Percentiles rank a stretch among this genome's conserved stretches.
Conservation (phyloP, 306 rosid genomes). For the Geum urbanum region DNA sequence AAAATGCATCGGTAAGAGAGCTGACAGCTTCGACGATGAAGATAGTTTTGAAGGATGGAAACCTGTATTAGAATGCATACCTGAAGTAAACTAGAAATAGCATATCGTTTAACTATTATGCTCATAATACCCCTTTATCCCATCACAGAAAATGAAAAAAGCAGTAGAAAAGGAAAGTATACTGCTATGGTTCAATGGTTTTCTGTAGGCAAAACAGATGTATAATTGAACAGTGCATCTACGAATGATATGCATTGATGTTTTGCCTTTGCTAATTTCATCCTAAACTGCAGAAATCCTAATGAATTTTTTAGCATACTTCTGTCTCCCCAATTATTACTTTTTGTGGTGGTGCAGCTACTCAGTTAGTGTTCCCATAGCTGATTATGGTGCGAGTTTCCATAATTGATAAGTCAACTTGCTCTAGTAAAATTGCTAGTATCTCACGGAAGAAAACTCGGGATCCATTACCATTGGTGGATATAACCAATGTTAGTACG, state of each 20-base stretch:
- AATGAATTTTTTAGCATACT: background rate
- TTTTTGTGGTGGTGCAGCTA: slow-evolving; percentile 28
- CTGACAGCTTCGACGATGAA: slow-evolving; percentile 19
- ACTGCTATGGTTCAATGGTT: background rate
- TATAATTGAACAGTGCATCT: slow-evolving; percentile 12
- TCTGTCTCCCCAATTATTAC: slow-evolving; percentile 16
- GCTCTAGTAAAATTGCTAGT: slow-evolving; percentile 9
- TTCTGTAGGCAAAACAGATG: slow-evolving; percentile 10
- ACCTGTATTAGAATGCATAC: slow-evolving; percentile 70
- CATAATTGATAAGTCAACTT: slow-evolving; percentile 28
- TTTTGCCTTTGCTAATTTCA: background rate
- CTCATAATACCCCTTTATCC: background rate
- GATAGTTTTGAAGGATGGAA: slow-evolving; percentile 47
- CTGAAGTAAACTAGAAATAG: slow-evolving; percentile 59
- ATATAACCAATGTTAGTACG: too few relatives aligned
- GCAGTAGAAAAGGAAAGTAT: background rate
- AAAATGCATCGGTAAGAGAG: slow-evolving; percentile 25
- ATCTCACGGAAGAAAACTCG: slow-evolving; percentile 4
- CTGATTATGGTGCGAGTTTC: slow-evolving; percentile 13
- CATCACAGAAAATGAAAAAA: background rate
- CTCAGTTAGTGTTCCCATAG: slow-evolving; percentile 27
- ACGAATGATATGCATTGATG: slow-evolving; percentile 7
- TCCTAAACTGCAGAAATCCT: background rate
- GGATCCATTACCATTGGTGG: background rate
- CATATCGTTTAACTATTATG: background rate